Evolutionary conservation across 2,329 filamentous ascomycete species (phyloP).

Genomic region (Colletotrichum destructivum): DNA sequence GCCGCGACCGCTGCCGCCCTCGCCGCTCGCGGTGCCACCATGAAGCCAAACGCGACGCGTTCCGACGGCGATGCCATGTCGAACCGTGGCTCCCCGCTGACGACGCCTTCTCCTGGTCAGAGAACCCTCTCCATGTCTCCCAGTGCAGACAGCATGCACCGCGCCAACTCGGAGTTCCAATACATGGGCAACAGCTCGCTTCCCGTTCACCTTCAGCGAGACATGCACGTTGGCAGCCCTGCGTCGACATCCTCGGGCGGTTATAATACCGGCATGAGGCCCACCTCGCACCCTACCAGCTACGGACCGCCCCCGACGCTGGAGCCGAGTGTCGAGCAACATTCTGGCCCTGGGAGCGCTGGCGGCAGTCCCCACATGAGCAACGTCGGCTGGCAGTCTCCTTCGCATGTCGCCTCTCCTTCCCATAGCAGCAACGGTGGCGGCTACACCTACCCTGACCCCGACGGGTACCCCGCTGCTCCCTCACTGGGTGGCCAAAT

Average conservation of each 20-base stretch:
- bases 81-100: constrained; percentile 79
- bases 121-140: constrained; percentile 86
- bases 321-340: constrained; percentile 87
- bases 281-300: constrained; percentile 88
- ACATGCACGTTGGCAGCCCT: constrained; percentile 80
- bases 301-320: constrained; percentile 89
- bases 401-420: constrained; percentile 80
- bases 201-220: constrained; percentile 84
- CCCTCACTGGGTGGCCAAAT: constrained; percentile 74
- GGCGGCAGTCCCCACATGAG: constrained; percentile 89
- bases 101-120: constrained; percentile 88
- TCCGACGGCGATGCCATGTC: constrained; percentile 82
- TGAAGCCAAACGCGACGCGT: constrained; percentile 64
- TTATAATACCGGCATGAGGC: constrained; percentile 70
- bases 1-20: constrained; percentile 90
- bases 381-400: constrained; percentile 88
- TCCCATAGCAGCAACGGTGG: constrained; percentile 72
- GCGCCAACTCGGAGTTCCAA: constrained; percentile 74
- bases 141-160: constrained; percentile 77
- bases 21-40: constrained; percentile 66
- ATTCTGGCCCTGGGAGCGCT: constrained; percentile 77
- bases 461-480: constrained; percentile 78
- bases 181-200: constrained; percentile 86
- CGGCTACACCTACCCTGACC: constrained; percentile 85
- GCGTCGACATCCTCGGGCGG: constrained; percentile 76